Evolutionary conservation across 2,329 filamentous ascomycete genomes (phyloP), one percentile per base, ranked within the genome.

Genomic region (Thermoascus crustaceus): DNA sequence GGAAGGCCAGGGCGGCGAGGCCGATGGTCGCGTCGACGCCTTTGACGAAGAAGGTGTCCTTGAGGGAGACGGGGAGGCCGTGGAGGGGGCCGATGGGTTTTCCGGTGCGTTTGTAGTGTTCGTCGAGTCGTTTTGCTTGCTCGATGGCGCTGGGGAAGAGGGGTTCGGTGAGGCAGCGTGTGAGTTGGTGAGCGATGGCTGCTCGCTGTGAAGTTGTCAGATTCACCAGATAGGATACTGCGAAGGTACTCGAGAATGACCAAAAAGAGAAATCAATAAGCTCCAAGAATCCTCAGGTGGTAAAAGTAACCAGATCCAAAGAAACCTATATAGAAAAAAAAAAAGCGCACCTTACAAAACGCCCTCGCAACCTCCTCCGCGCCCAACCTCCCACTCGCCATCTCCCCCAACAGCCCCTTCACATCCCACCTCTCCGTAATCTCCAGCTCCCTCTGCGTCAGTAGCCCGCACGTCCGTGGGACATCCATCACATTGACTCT

Each of bases 1-100:
- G 66, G 24, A 71, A 69, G 3, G 79, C 75, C 38, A 80, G 69
- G 1, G 72, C 71, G 0, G 72, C 71, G 41, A 86, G 68, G 1
- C 75, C 75, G 4, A 75, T 66, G 1, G 66, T 72, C 6, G 67
- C 68, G 33, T 76, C 72, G 5, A 71, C 63, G 5, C 73, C 73
- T 5, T 60, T 53, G 17, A 70, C 40, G 30, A 58, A 49, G 43
- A 70, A 67, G 35, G 69, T 63, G 31, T 71, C 63, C 38, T 69
- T 72, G 23, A 73, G 42, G 20, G 61, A 65, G 31, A 82, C 63
- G 0, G 77, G 76, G 0, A 82, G 60, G 5, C 78, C 77, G 47
- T 81, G 76, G 0, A 82, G 61, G 1, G 77, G 76, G 0, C 77
- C 78, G 2, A 73, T 49, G 1, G 69, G 59, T 31, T 52, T 57